These are phyloP conservation scores for Metschnikowia lachancei DNA, from an alignment of 805 yeast species.

Conservation along the genomic window DNA sequence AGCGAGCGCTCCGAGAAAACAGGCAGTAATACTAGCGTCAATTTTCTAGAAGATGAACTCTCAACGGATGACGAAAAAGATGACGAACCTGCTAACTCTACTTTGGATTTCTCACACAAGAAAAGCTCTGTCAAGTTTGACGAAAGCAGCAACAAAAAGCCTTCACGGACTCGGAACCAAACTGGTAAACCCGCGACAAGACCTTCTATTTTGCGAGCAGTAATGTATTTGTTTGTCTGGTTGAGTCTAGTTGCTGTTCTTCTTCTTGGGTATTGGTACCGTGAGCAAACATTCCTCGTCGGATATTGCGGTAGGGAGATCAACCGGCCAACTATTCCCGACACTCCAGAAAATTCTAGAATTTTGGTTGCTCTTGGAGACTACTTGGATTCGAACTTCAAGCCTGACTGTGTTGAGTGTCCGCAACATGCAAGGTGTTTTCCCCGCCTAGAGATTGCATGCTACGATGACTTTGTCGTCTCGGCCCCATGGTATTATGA, in stretches of 20 bases:
- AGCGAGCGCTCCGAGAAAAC: not conserved
- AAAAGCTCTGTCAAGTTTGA: not conserved
- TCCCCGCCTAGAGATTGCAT: constrained; percentile 55
- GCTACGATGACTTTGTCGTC: constrained; percentile 64
- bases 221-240: constrained; percentile 28
- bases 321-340: constrained; percentile 40
- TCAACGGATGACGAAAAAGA: constrained; percentile 9
- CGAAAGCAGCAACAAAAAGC: not conserved
- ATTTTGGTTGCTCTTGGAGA: constrained; percentile 40
- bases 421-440: constrained; percentile 80
- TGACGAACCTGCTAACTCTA: not conserved
- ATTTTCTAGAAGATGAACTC: not conserved
- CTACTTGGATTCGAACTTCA: constrained; percentile 42
- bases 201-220: constrained; percentile 2
- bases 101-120: constrained; percentile 1
- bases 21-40: not conserved
- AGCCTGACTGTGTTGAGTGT: constrained; percentile 71
- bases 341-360: constrained; percentile 25
- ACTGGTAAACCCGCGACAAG: not conserved
- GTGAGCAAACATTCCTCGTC: constrained; percentile 56
- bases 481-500: constrained; percentile 52
- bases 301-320: constrained; percentile 78
- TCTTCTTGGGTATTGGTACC: constrained; percentile 54
- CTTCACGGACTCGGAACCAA: not conserved
- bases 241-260: constrained; percentile 35